Evolutionary conservation across 169 alveolate species (phyloP).

Genomic region (Plasmodium inui): DNA sequence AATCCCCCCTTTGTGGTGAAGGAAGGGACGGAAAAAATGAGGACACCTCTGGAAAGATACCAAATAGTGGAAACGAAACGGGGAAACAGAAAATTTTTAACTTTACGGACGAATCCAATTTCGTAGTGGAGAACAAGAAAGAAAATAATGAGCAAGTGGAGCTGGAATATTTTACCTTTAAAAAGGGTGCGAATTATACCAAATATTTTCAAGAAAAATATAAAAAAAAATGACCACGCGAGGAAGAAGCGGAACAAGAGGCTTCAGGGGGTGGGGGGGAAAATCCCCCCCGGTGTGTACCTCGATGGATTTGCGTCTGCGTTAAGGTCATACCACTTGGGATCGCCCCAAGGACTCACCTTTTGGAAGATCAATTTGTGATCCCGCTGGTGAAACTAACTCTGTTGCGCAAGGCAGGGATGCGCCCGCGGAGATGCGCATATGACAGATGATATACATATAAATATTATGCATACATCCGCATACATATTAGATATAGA

Average conservation of each 20-base stretch:
- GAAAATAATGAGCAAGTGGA: slow-evolving; percentile 42
- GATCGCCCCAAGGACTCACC: not conserved
- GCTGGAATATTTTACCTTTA: slow-evolving; percentile 67
- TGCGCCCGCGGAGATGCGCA: not conserved
- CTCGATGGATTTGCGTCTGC: not conserved
- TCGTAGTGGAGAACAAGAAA: slow-evolving; percentile 58
- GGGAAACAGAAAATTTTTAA: slow-evolving; percentile 31
- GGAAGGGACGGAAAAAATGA: not conserved
- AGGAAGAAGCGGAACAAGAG: not conserved
- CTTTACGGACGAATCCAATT: slow-evolving; percentile 45
- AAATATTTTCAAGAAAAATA: slow-evolving; percentile 44
- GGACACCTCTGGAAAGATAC: not conserved
- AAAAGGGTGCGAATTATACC: slow-evolving; percentile 72
- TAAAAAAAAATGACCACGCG: slow-evolving; percentile 8
- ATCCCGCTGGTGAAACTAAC: not conserved
- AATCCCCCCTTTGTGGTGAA: not conserved
- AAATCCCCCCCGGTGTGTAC: not conserved
- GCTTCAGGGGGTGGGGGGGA: not conserved
- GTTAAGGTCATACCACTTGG: not conserved
- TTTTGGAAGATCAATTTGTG: not conserved
- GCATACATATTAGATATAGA: not conserved
- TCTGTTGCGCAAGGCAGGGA: not conserved
- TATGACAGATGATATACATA: not conserved
- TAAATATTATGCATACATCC: not conserved
- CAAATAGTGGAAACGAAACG: not conserved